Evolutionary conservation across 208 protist genomes (phyloP), one percentile per base, ranked within the genome.

Genomic region (Pavlovales sp.): DNA sequence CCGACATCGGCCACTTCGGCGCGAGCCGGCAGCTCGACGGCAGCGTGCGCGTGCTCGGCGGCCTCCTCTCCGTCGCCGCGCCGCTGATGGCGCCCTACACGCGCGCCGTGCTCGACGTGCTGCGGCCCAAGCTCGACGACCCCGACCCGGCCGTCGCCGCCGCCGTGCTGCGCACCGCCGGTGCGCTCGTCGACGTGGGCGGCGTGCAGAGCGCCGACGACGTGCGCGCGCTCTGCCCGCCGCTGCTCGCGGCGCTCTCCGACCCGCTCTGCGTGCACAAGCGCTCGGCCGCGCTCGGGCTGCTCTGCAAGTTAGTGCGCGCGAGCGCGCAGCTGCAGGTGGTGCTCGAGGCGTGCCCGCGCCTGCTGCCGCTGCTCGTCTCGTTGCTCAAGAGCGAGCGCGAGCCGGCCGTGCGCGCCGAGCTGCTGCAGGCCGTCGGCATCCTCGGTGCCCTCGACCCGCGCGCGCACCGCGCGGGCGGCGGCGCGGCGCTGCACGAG

Each of bases 391-490:
- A 96, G 75, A 91, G 75, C 30, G 95, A 96, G 85, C 79, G 91
- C 75, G 83, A n/a, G 26, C n/a, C 75, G 20, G 75, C 80, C 14
- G 94, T 95, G 4, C 89, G 96, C 37, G 80, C 77, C 38, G 96
- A 97, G 84, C 87, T 95, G 22, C 90, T 98, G 1, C 94, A 95
- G 82, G 93, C 95, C 14, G 67, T 98, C 4, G 96, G 96, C 88
- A 96, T 97, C 42, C 38, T 97, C 0, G 96, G 96, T 44, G 96
- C 96, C 11, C 86, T 97, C 10, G 96, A 98, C 90, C 96, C 96
- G 32, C 96, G 95, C 86, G 92, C 90, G 71, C 91, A 96, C n/a
- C 41, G 36, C 79, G 28, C 28, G 28, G 22, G 11, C 75, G 11
- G 32, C 32, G 75, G 75, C 75, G 26, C 32, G 8, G 30, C 30